Evolutionary conservation across 768 basidiomycete genomes (phyloP).

Genomic region (Suillus fuscotomentosus): DNA sequence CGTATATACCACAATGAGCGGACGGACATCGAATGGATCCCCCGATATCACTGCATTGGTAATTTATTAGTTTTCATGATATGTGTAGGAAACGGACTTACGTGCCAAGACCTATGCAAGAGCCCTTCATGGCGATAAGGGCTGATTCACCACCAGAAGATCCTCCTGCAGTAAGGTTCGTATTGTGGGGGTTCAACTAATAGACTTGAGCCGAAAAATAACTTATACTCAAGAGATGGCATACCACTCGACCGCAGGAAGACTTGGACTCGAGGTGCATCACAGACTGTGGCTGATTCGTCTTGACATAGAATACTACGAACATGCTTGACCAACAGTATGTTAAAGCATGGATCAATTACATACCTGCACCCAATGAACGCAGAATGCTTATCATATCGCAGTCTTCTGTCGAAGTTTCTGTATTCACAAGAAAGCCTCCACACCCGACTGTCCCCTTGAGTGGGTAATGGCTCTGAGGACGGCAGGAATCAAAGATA

Average conservation of each 20-base stretch:
- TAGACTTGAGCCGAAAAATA: not conserved
- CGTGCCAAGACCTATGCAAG: conserved; percentile 45
- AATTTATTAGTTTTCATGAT: not conserved
- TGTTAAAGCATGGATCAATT: not conserved
- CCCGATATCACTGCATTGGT: conserved; percentile 25
- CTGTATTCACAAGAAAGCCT: conserved; percentile 30
- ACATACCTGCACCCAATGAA: conserved; percentile 40
- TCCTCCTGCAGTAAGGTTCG: conserved; percentile 43
- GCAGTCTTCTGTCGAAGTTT: conserved; percentile 24
- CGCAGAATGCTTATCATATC: conserved; percentile 34
- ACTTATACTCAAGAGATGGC: conserved; percentile 23
- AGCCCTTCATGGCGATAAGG: conserved; percentile 44
- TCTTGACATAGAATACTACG: conserved; percentile 42
- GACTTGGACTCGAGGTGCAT: conserved; percentile 38
- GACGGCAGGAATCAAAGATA: not conserved
- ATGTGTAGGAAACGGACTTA: conserved; percentile 14
- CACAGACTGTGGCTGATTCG: conserved; percentile 41
- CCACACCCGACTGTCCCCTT: conserved; percentile 37
- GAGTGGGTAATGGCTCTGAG: conserved; percentile 37
- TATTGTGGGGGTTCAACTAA: conserved; percentile 46
- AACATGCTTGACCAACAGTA: conserved; percentile 9
- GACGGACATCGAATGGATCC: conserved; percentile 38
- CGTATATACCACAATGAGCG: conserved; percentile 38
- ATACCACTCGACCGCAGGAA: conserved; percentile 31
- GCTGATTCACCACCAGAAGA: conserved; percentile 54